phyloP scores from a whole-genome alignment of 768 basidiomycete species.

The Trametes cinnabarina region DNA sequence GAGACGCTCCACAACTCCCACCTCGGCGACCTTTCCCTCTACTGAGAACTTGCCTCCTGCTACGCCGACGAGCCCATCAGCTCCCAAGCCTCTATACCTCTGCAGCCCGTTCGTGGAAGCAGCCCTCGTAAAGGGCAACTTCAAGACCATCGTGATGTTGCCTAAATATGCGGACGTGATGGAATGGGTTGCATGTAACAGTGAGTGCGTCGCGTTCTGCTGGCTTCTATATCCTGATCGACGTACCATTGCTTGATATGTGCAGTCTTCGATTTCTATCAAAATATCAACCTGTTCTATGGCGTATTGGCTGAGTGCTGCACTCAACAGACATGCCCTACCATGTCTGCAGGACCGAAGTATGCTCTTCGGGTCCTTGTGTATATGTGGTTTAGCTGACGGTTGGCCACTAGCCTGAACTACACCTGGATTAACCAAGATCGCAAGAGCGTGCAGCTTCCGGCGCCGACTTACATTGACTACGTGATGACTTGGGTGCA shows the following conservation, averaged over 20 bases:
- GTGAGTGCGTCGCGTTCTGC: constrained; percentile 45
- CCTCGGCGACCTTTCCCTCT: constrained; percentile 57
- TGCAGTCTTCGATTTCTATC: constrained; percentile 94
- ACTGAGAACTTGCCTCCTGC: constrained; percentile 40
- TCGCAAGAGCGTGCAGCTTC: constrained; percentile 81
- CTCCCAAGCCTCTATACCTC: constrained; percentile 74
- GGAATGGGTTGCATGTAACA: constrained; percentile 96
- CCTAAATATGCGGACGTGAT: constrained; percentile 95
- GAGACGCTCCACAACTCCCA: constrained; percentile 75
- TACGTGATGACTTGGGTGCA: constrained; percentile 98
- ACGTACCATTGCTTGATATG: background rate
- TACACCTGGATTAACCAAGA: constrained; percentile 95
- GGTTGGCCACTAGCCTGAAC: constrained; percentile 57
- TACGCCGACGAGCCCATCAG: constrained; percentile 41
- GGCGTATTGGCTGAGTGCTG: constrained; percentile 92
- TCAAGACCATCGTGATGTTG: constrained; percentile 95
- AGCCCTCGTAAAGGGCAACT: constrained; percentile 95
- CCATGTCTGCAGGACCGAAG: constrained; percentile 88
- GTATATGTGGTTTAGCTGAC: background rate
- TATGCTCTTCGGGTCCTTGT: constrained; percentile 37
- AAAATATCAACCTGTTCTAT: constrained; percentile 96
- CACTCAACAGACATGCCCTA: constrained; percentile 84
- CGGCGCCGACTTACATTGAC: constrained; percentile 96
- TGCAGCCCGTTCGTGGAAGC: constrained; percentile 95
- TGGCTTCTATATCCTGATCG: too few relatives aligned